phyloP scores from a whole-genome alignment of 768 basidiomycete species.

The Tulasnella sp. region DNA sequence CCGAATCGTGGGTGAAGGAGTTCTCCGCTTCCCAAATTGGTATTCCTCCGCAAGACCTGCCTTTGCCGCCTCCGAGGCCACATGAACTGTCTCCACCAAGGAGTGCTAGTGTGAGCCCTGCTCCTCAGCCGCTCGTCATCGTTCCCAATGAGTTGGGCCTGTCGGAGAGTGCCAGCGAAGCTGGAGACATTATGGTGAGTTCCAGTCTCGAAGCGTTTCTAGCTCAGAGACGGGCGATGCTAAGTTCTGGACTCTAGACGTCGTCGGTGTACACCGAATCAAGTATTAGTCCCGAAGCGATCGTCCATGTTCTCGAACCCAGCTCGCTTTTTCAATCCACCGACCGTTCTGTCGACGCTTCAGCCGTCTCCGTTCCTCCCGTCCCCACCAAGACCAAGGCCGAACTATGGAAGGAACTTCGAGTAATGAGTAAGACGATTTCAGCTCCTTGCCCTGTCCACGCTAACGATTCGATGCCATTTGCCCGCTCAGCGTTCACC shows the following conservation, averaged over 20 bases:
- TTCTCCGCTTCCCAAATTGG: constrained; percentile 31
- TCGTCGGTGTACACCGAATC: neutral
- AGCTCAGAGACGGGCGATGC: neutral
- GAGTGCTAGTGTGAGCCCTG: neutral
- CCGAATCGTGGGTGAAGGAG: constrained; percentile 42
- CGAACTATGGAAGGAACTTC: constrained; percentile 90
- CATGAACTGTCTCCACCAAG: neutral
- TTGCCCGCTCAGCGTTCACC: constrained; percentile 63
- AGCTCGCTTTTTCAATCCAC: neutral
- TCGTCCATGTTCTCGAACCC: neutral
- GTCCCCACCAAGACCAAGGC: constrained; percentile 53
- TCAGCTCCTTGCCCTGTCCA: neutral
- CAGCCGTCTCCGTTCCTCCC: neutral
- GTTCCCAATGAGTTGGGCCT: constrained; percentile 7
- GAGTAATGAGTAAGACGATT: constrained; percentile 62
- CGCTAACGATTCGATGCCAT: neutral
- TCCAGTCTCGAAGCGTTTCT: neutral
- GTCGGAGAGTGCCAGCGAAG: constrained; percentile 11
- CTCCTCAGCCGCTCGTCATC: neutral
- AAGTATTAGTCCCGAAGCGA: neutral
- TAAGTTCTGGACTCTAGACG: neutral
- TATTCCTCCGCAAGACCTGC: neutral
- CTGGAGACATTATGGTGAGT: neutral
- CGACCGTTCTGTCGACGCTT: neutral
- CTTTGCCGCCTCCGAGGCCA: neutral